These are phyloP conservation scores for Colletotrichum gloeosporioides DNA, from an alignment of 2,329 filamentous ascomycete species.

Conservation along the genomic window DNA sequence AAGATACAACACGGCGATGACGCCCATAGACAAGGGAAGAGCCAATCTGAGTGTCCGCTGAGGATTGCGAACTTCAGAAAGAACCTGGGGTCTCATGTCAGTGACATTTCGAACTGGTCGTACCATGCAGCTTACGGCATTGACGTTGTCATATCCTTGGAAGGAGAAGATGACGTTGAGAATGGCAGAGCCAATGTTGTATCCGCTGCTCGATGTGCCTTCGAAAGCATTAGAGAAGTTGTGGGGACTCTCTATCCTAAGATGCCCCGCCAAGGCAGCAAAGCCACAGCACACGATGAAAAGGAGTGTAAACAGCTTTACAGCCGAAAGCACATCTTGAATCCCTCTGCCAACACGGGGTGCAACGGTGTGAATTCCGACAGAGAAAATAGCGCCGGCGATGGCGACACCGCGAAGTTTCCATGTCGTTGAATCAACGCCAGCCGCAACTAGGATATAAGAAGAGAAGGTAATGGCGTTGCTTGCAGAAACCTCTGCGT, in stretches of 20 bases:
- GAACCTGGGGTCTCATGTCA: background rate
- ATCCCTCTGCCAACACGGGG: constrained; percentile 5
- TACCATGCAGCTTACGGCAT: background rate
- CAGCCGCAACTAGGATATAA: constrained; percentile 10
- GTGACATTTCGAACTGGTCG: rapidly evolving
- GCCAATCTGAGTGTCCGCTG: constrained; percentile 11
- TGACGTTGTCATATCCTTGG: constrained; percentile 17
- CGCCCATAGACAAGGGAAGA: constrained; percentile 8
- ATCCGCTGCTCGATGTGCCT: constrained; percentile 10
- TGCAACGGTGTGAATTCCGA: constrained; percentile 10
- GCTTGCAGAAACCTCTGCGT: constrained; percentile 13
- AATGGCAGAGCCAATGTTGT: constrained; percentile 14
- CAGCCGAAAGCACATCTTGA: constrained; percentile 7
- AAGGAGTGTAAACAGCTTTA: constrained; percentile 12
- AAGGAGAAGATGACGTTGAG: constrained; percentile 19
- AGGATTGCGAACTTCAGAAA: constrained; percentile 19
- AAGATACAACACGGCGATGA: constrained; percentile 9
- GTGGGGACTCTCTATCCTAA: background rate
- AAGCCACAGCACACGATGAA: constrained; percentile 20
- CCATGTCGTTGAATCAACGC: constrained; percentile 9
- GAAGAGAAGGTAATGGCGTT: constrained; percentile 17
- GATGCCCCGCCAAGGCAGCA: constrained; percentile 5
- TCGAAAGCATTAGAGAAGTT: constrained; percentile 13
- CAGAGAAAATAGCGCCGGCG: constrained; percentile 4
- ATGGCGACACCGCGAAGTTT: constrained; percentile 11